Evolutionary conservation across 768 basidiomycete genomes (phyloP).

Genomic region (Russula virescens): DNA sequence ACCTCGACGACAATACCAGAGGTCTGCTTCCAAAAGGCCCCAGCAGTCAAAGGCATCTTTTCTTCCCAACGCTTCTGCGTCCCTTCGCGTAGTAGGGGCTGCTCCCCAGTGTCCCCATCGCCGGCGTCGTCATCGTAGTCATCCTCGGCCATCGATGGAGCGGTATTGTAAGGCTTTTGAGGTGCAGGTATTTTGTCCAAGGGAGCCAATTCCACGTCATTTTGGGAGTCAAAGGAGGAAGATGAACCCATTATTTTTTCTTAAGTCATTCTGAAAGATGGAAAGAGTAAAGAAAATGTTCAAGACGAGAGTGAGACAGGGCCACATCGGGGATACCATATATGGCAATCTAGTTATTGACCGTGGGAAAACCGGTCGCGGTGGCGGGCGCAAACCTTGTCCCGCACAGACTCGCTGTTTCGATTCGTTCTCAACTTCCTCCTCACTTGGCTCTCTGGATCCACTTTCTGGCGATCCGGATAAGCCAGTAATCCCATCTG

Average conservation of each 20-base stretch:
- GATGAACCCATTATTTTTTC: background rate
- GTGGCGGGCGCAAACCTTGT: constrained; percentile 27
- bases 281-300: no score
- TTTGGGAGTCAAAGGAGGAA: constrained; percentile 14
- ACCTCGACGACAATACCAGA: constrained; percentile 69
- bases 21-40: constrained; percentile 47
- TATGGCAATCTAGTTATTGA: constrained; percentile 10
- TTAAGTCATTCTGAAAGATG: background rate
- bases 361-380: constrained; percentile 21
- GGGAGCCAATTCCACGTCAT: constrained; percentile 33
- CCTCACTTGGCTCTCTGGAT: background rate
- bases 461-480: constrained; percentile 1
- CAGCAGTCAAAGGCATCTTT: constrained; percentile 20
- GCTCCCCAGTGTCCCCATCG: constrained; percentile 37
- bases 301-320: no score
- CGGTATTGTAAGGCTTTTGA: constrained; percentile 19
- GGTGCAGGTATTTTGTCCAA: constrained; percentile 30
- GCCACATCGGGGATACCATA: background rate
- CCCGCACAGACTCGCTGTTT: constrained; percentile 11
- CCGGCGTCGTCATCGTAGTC: constrained; percentile 20
- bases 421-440: background rate
- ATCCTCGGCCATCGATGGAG: constrained; percentile 1
- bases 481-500: background rate
- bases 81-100: constrained; percentile 40
- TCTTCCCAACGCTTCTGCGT: constrained; percentile 29